These are phyloP conservation scores for Cylindrotheca fusiformis DNA, from an alignment of 108 stramenopile species.

Conservation along the genomic window DNA sequence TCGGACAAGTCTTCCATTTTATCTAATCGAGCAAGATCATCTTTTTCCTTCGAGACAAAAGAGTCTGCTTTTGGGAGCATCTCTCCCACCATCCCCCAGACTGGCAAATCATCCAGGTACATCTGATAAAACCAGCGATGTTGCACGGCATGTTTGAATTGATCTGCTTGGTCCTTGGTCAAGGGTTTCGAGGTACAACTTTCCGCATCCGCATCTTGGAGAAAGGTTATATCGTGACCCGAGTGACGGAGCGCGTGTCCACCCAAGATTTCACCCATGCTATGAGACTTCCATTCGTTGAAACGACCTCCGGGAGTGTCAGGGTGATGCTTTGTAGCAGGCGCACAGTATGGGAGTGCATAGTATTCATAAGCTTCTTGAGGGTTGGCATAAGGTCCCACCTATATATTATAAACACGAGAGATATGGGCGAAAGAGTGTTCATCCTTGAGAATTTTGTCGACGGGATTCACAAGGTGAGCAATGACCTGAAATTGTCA, in stretches of 20 bases:
- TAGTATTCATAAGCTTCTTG: slow-evolving; percentile 99
- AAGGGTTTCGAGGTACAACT: slow-evolving; percentile 72
- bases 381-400: slow-evolving; percentile 98
- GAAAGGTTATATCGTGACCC: slow-evolving; percentile 77
- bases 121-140: slow-evolving; percentile 97
- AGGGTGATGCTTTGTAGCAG: slow-evolving; percentile 85
- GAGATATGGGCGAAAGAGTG: too few species aligned
- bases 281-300: slow-evolving; percentile 80
- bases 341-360: slow-evolving; percentile 95
- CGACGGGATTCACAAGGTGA: not conserved
- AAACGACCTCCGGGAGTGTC: slow-evolving; percentile 58
- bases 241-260: slow-evolving; percentile 83
- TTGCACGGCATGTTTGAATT: slow-evolving; percentile 71
- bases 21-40: slow-evolving; percentile 66
- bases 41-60: slow-evolving; percentile 39
- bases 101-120: slow-evolving; percentile 95
- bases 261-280: slow-evolving; percentile 74
- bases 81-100: slow-evolving; percentile 98
- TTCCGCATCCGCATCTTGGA: slow-evolving; percentile 49
- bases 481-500: not conserved
- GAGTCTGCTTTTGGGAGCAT: slow-evolving; percentile 62
- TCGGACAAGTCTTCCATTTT: slow-evolving; percentile 55
- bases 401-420: slow-evolving; percentile 43
- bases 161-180: slow-evolving; percentile 42
- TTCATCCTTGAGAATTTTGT: not conserved